Conservation (phyloP, 1,284 basidiomycete species). For the Kwoniella shivajii region DNA sequence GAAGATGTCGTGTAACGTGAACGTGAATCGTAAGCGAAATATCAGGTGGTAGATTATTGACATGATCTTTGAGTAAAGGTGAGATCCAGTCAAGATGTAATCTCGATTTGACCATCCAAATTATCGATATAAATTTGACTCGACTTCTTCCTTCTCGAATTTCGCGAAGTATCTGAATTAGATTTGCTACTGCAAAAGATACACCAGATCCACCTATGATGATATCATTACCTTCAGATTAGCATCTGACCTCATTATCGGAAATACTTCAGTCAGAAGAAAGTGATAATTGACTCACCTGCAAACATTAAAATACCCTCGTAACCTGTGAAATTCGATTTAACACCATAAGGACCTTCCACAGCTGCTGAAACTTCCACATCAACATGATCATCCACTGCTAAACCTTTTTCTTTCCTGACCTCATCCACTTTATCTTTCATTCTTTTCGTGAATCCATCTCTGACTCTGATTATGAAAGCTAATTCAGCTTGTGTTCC, state of each 20-base stretch:
- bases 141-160: constrained; percentile 30
- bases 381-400: constrained; percentile 22
- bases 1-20: constrained; percentile 30
- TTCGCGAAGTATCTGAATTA: constrained; percentile 34
- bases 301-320: constrained; percentile 44
- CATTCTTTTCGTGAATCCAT: constrained; percentile 42
- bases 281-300: constrained; percentile 24
- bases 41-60: constrained; percentile 19
- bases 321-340: constrained; percentile 25
- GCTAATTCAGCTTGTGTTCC: constrained; percentile 30
- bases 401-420: constrained; percentile 15
- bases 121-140: constrained; percentile 33
- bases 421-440: constrained; percentile 22
- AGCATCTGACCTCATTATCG: no score
- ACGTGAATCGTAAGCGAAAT: constrained; percentile 27
- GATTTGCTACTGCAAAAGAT: constrained; percentile 38
- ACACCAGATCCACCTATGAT: constrained; percentile 46
- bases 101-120: constrained; percentile 44
- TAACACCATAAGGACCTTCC: constrained; percentile 49
- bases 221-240: background rate
- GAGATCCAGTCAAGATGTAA: constrained; percentile 40
- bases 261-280: background rate
- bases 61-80: constrained; percentile 23
- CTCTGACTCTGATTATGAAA: constrained; percentile 38
- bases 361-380: constrained; percentile 34